Base-by-base conservation (phyloP, 2,329 filamentous ascomycete species). In the Exserohilum rostratum region DNA sequence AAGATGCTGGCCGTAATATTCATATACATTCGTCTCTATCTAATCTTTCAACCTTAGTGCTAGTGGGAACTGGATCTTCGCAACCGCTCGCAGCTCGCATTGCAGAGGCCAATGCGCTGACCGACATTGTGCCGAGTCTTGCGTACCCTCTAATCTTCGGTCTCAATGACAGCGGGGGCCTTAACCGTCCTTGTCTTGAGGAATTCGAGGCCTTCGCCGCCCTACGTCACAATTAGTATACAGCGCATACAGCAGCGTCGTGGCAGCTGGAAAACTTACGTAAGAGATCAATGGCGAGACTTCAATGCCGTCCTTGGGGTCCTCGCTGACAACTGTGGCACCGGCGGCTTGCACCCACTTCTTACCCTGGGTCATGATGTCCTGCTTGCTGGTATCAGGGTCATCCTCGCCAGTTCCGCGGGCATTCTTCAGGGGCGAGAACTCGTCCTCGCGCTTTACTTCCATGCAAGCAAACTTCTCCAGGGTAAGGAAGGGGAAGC, bases 381-480 rank as follows among this genome's bases (percentile, higher is more conserved):
- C 91, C 62, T 82, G 83, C 79, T 88, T 91, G 82, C 92, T 96
- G 46, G 95, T 99, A 65, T 96, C 92, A 10, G 91, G 90, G 75
- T 97, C 91, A 72, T 99, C 95, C 79, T 96, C 90, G 29, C 90
- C 91, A 35, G 90, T 92, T 50, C 92, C 74, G 60, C 82, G 84
- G 10, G 86, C 86, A 72, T 99, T 99, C 87, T 99, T 99, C 64
- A 99, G 81, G 4, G 95, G 95, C 25, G 92, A 97, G 81, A 99
- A 99, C 79, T 99, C 95, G 66, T 99, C 95, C 80, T 97, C 93
- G 58, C 95, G 91, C 77, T 88, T 91, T 47, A 99, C 95, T 79
- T 99, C 95, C 80, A 98, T 89, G 77, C 88, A 96, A 20, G 93
- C 95, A 72, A 99, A 99, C 79, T 96, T 92, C 64, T 88, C 84